Percentiles rank a stretch among this genome's conserved stretches.
Evolutionary conservation across 2,329 filamentous ascomycete species (phyloP).

Genomic region (Alternaria novae-zelandiae): DNA sequence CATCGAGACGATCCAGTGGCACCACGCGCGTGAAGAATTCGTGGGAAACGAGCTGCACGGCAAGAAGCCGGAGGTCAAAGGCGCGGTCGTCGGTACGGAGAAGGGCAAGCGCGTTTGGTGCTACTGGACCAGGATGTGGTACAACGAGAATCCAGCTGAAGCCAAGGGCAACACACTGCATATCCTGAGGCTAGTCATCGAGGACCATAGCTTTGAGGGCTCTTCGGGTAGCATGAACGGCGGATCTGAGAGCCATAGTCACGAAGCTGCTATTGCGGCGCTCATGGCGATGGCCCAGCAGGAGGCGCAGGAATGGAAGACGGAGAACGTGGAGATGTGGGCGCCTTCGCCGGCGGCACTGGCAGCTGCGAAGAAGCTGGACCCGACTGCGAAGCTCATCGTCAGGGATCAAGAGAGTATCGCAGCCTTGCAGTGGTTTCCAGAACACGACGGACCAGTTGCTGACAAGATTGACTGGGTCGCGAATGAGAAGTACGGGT

Average conservation of each 20-base stretch:
- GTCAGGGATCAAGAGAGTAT: constrained; percentile 71
- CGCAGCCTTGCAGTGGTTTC: constrained; percentile 73
- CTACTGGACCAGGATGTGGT: constrained; percentile 72
- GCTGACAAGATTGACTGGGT: constrained; percentile 70
- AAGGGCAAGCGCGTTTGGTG: constrained; percentile 71
- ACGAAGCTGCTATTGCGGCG: constrained; percentile 59
- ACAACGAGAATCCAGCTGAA: constrained; percentile 60
- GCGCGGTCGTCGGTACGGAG: constrained; percentile 67
- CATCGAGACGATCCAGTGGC: constrained; percentile 73
- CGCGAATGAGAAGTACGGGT: constrained; percentile 77
- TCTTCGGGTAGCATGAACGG: constrained; percentile 29
- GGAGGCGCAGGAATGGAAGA: constrained; percentile 74
- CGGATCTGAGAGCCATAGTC: constrained; percentile 15
- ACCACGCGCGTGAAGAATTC: constrained; percentile 81
- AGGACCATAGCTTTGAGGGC: constrained; percentile 55
- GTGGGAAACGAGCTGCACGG: constrained; percentile 70
- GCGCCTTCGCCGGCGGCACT: constrained; percentile 68
- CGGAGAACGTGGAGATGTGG: constrained; percentile 79
- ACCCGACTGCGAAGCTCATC: constrained; percentile 58
- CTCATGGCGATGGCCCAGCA: constrained; percentile 71
- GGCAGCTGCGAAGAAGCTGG: constrained; percentile 52
- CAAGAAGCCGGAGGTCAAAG: constrained; percentile 66
- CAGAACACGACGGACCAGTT: constrained; percentile 49
- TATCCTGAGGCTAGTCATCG: constrained; percentile 72
- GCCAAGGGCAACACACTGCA: constrained; percentile 71